phyloP scores from a whole-genome alignment of 2,329 filamentous ascomycete genomes.

The Hymenoscyphus fraxineus region DNA sequence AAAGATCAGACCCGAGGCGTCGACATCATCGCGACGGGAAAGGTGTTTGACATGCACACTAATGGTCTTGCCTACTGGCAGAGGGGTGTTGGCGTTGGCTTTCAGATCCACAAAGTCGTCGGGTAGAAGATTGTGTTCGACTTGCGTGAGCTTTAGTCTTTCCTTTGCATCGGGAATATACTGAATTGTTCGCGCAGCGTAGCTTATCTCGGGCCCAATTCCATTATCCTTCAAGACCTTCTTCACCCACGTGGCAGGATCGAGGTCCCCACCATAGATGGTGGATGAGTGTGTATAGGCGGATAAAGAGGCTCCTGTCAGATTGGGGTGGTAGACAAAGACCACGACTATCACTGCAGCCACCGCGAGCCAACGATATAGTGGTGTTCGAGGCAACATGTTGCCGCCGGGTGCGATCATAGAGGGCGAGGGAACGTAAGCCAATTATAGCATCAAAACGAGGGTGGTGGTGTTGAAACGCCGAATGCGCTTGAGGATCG shows the following conservation, averaged over 20 bases:
- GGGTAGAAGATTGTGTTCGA: slow-evolving; percentile 29
- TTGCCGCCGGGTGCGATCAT: slow-evolving; percentile 6
- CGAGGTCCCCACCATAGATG: not conserved
- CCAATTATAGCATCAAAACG: not conserved
- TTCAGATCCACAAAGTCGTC: slow-evolving; percentile 25
- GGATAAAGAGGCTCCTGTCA: slow-evolving; percentile 12
- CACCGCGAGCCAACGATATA: slow-evolving; percentile 22
- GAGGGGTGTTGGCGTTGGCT: slow-evolving; percentile 12
- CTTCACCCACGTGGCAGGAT: slow-evolving; percentile 24
- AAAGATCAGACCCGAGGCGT: slow-evolving; percentile 56
- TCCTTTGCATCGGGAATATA: slow-evolving; percentile 30
- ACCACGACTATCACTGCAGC: slow-evolving; percentile 19
- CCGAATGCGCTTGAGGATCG: not conserved
- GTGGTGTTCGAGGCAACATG: slow-evolving; percentile 24
- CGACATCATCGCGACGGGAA: slow-evolving; percentile 47
- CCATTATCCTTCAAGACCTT: slow-evolving; percentile 25
- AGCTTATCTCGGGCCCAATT: slow-evolving; percentile 30
- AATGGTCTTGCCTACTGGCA: slow-evolving; percentile 24
- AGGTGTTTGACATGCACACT: slow-evolving; percentile 38
- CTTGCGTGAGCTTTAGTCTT: slow-evolving; percentile 25
- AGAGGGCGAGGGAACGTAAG: not conserved
- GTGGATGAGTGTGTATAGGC: slow-evolving; percentile 10
- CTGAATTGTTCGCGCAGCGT: slow-evolving; percentile 29
- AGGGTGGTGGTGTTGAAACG: not conserved
- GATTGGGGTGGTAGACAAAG: slow-evolving; percentile 19